Percentiles rank a stretch among this genome's conserved stretches.
Evolutionary conservation across 805 yeast genomes (phyloP).

Genomic region (Sugiyamaella chiloensis): DNA sequence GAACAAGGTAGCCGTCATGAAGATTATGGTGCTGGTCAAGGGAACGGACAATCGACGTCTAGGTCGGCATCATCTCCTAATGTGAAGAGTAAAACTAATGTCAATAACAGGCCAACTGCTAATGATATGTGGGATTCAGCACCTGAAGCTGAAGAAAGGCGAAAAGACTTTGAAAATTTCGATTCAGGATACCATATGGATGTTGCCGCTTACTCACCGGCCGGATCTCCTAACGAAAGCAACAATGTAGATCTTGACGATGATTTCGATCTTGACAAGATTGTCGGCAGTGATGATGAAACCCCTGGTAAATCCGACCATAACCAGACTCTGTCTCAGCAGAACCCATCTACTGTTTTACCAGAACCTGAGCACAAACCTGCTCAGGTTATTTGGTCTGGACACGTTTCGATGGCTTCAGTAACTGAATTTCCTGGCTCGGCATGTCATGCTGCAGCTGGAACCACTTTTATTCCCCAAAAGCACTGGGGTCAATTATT

Average conservation of each 20-base stretch:
- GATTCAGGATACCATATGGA: slow-evolving; percentile 19
- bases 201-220: slow-evolving; percentile 18
- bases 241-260: slow-evolving; percentile 22
- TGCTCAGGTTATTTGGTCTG: slow-evolving; percentile 20
- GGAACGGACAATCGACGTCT: background rate
- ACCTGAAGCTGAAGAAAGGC: background rate
- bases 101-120: background rate
- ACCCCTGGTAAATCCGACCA: slow-evolving; percentile 7
- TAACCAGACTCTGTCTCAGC: too few relatives aligned
- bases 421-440: slow-evolving; percentile 44
- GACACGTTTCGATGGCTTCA: slow-evolving; percentile 45
- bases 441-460: slow-evolving; percentile 35
- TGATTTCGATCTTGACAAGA: slow-evolving; percentile 37
- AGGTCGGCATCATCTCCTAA: background rate
- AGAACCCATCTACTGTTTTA: too few relatives aligned
- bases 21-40: background rate
- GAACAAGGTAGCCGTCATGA: too few relatives aligned
- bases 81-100: too few relatives aligned
- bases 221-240: slow-evolving; percentile 13
- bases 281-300: slow-evolving; percentile 19
- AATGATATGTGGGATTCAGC: slow-evolving; percentile 1
- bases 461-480: slow-evolving; percentile 27
- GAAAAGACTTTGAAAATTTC: slow-evolving; percentile 11
- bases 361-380: too few relatives aligned
- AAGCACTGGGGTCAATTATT: slow-evolving; percentile 26